Evolutionary conservation across 164 flowering plant genomes (phyloP), one percentile per base, ranked within the genome.

Genomic region (Magnolia kwangsiensis): DNA sequence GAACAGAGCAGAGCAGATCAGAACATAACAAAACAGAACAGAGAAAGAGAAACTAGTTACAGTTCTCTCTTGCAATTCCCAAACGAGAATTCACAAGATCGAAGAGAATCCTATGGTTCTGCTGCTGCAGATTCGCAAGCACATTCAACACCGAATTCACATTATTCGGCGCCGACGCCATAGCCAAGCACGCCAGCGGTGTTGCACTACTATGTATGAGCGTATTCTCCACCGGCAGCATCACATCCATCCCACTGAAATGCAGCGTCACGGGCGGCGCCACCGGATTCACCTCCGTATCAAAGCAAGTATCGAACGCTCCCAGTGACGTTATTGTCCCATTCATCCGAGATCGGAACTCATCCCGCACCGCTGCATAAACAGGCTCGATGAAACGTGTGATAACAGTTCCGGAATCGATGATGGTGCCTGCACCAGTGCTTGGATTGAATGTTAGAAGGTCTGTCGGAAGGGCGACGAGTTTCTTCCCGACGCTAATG

Each of bases 401-500:
- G 63, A 94, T 87, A 1, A 92, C 94, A 58, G 97, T 93, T 8
- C 98, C 96, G 69, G 98, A 93, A 76, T 95, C 99, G 7, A 96
- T 86, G 1, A 95, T 79, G 49, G 99, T 93, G 0, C 99, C 99
- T 2, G 95, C 87, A 0, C 99, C 99, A 13, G 92, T 93, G 77
- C 21, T 80, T 0, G 96, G 90, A 84, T 93, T 81, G 69, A 95
- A 92, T 0, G 84, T 81, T 6, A 90, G 84, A 31, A 78, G 79
- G 73, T 78, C 84, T 3, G 82, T 86, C 0, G 87, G 83, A 6
- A 90, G 70, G 4, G 92, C 89, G 4, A 96, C 89, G 9, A 49
- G 75, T 45, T 82, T 88, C 69, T 78, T 79, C 9, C 97, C 96
- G 4, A 96, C 92, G 31, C 88, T 88, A 5, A 94, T 74, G 1